Conservation (phyloP, 495 filamentous ascomycete species). For the Neurospora sp. region DNA sequence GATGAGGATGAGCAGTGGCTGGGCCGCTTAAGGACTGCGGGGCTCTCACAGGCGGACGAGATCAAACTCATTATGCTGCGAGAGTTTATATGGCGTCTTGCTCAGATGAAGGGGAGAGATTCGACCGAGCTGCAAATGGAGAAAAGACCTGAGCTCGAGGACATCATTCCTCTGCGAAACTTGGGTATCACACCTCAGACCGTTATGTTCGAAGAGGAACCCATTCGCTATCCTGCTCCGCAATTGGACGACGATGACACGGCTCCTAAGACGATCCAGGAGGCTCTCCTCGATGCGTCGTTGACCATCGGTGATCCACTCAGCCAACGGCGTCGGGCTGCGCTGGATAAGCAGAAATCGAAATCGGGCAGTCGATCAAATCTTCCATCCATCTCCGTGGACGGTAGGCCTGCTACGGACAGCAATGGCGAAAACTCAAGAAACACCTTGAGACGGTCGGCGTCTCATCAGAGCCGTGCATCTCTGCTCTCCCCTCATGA, state of each 20-base stretch:
- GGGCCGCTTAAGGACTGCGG: constrained; percentile 67
- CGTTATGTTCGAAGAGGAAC: constrained; percentile 76
- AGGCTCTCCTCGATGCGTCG: constrained; percentile 87
- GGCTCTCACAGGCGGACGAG: constrained; percentile 77
- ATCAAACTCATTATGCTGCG: constrained; percentile 76
- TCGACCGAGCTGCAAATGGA: constrained; percentile 19
- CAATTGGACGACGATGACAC: constrained; percentile 22
- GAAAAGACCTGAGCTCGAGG: constrained; percentile 42
- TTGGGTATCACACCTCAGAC: constrained; percentile 72
- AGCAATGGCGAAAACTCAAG: constrained; percentile 14
- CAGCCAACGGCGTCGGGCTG: constrained; percentile 45
- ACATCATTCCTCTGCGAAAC: constrained; percentile 58
- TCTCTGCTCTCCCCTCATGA: constrained; percentile 14
- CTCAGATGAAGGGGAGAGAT: constrained; percentile 56
- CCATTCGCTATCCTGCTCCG: constrained; percentile 16
- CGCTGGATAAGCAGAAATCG: constrained; percentile 39
- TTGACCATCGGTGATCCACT: constrained; percentile 69
- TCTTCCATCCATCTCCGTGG: constrained; percentile 20
- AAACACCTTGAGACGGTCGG: constrained; percentile 21
- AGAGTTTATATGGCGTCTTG: constrained; percentile 88
- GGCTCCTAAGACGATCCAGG: constrained; percentile 68
- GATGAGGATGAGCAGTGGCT: constrained; percentile 98
- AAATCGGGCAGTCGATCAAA: background rate
- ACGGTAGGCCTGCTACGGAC: constrained; percentile 20
- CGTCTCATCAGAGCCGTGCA: constrained; percentile 16